Evolutionary conservation across 352 stramenopile species (phyloP).

Genomic region (Phytophthora europaea): DNA sequence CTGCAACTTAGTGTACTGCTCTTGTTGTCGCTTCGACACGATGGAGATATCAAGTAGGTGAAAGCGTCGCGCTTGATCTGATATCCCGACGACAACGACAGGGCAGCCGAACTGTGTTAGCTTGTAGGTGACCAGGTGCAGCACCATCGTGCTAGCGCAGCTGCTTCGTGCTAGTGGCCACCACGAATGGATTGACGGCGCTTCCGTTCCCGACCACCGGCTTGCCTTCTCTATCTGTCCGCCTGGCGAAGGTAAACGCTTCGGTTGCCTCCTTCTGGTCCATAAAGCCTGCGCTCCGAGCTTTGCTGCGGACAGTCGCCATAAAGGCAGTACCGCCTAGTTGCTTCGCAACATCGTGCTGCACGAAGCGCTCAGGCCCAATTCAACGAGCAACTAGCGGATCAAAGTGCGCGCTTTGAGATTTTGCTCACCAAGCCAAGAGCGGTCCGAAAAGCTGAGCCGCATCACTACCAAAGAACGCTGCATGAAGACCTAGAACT

Average conservation of each 20-base stretch:
- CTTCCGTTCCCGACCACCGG: not conserved
- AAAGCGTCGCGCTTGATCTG: too few relatives aligned
- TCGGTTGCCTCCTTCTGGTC: not conserved
- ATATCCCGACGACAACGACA: too few relatives aligned
- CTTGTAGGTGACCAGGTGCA: too few relatives aligned
- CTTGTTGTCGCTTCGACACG: too few relatives aligned
- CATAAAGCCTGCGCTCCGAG: not conserved
- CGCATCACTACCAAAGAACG: not conserved
- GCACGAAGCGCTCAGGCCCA: conserved; percentile 4
- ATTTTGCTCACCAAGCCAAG: not conserved
- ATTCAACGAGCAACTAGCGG: too few relatives aligned
- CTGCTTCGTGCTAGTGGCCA: not conserved
- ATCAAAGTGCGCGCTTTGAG: too few relatives aligned
- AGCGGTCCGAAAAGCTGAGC: not conserved
- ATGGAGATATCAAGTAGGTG: too few relatives aligned
- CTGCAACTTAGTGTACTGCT: not conserved
- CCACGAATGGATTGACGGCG: not conserved
- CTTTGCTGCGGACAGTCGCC: not conserved
- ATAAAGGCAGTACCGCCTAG: conserved; percentile 1
- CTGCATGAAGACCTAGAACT: not conserved
- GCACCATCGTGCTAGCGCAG: not conserved
- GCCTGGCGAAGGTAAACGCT: conserved; percentile 4
- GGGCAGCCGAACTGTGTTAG: too few relatives aligned
- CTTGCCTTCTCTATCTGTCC: not conserved
- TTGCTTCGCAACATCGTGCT: conserved; percentile 9